Evolutionary conservation across 129 eudicot genomes (phyloP), one percentile per base, ranked within the genome.

Genomic region (Lonicera japonica): DNA sequence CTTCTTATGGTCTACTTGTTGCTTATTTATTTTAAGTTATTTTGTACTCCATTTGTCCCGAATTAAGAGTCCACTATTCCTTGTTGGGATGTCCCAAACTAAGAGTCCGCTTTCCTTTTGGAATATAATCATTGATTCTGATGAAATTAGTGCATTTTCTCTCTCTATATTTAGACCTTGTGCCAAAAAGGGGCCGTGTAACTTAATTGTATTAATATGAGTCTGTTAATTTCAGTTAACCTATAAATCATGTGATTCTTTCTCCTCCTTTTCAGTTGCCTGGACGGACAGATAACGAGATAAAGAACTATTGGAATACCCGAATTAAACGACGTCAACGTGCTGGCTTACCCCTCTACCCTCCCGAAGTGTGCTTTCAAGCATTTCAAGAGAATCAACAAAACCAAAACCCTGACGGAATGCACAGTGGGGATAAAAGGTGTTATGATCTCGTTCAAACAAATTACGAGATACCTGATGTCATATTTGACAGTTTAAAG

Each of bases 201-300:
- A 17, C 0, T 50, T 21, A 24, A 55, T 6, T 52, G 4, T 3
- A 23, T 55, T 3, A 8, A 5, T 21, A 0, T 11, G 6, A 21
- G 36, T 9, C 20, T 21, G 16, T 55, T 5, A 55, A 55, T 3
- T 20, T 55, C 5, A 3, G 5, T 23, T 55, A 55, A 19, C 36
- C 14, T 6, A 19, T 12, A 2, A 19, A 1, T 55, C 36, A 11
- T 55, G 15, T 55, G 16, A 45, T 50, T 16, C 55, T 50, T 6
- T 50, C 55, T 50, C 21, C 50, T 54, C 13, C 0, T 14, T 66
- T 66, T 55, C 71, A 66, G 71, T 40, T 66, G 34, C 71, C 71
- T 66, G 71, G 71, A 38, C 71, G 71, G n/a, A 66, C 71, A 25
- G 71, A 66, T 20, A 66, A 66, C 54, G 71, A 66, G 63, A 66